A percentile compares a stretch with the other conserved stretches of the same genome.
Evolutionary conservation across 768 basidiomycete species (phyloP).

Genomic region (Thelephora ganbajun): DNA sequence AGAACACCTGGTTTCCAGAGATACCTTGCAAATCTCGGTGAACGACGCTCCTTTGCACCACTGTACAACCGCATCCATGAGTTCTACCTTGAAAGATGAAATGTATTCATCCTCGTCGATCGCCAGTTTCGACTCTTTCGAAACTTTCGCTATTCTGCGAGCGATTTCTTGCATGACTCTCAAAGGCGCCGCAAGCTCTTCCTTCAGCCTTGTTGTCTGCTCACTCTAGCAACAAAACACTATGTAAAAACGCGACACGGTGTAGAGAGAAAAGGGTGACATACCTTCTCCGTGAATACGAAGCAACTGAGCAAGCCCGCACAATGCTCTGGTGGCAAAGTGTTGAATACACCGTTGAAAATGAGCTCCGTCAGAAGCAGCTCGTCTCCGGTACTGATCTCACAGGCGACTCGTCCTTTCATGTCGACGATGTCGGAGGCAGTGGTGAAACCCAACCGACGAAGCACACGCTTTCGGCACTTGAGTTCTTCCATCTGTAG

Average conservation of each 20-base stretch:
- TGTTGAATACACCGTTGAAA: slow-evolving; percentile 93
- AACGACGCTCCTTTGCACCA: slow-evolving; percentile 99
- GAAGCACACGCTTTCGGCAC: slow-evolving; percentile 83
- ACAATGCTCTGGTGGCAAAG: slow-evolving; percentile 80
- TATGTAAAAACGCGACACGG: not conserved
- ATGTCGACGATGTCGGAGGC: slow-evolving; percentile 88
- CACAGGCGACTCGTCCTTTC: slow-evolving; percentile 97
- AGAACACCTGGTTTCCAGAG: slow-evolving; percentile 6
- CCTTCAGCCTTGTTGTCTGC: slow-evolving; percentile 71
- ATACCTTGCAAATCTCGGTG: slow-evolving; percentile 88
- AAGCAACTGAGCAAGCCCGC: slow-evolving; percentile 94
- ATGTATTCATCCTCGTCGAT: slow-evolving; percentile 93
- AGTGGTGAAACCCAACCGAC: slow-evolving; percentile 83
- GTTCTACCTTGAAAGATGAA: slow-evolving; percentile 90
- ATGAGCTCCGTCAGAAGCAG: slow-evolving; percentile 91
- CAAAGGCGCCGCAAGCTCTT: slow-evolving; percentile 86
- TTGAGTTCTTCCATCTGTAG: slow-evolving; percentile 95
- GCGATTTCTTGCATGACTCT: slow-evolving; percentile 95
- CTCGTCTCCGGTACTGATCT: slow-evolving; percentile 96
- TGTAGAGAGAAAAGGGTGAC: slow-evolving; percentile 4
- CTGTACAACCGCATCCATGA: slow-evolving; percentile 94
- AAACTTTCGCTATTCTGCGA: slow-evolving; percentile 90
- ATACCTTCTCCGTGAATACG: slow-evolving; percentile 92
- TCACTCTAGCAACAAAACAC: slow-evolving; percentile 52
- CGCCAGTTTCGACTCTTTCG: slow-evolving; percentile 82